phyloP scores from a whole-genome alignment of 129 eudicot species.

The Escallonia herrerae region DNA sequence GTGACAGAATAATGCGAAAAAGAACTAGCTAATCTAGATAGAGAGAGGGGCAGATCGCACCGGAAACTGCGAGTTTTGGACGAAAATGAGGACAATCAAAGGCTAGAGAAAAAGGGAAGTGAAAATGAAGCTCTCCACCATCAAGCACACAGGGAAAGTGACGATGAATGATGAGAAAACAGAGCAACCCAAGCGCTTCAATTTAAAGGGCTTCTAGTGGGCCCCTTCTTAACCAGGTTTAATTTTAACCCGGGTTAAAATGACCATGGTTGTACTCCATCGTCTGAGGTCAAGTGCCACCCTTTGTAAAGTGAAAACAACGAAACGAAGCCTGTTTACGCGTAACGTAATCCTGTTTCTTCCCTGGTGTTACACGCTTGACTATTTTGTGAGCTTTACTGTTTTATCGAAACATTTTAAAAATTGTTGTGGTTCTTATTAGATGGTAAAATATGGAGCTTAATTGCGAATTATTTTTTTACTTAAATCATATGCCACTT shows the following conservation, averaged over 20 bases:
- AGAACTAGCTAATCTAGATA: no score
- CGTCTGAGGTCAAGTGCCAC: neutral
- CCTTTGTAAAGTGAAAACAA: no score
- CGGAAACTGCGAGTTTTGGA: neutral
- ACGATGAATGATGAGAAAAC: no score
- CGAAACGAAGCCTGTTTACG: neutral
- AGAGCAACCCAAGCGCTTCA: neutral
- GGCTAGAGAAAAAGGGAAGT: neutral
- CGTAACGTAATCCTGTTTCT: neutral
- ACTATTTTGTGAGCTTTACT: neutral
- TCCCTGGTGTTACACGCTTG: neutral
- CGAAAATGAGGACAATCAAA: neutral
- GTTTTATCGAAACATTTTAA: neutral
- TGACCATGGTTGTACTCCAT: neutral
- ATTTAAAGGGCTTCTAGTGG: neutral
- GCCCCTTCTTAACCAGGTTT: neutral
- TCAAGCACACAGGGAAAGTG: no score
- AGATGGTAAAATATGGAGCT: neutral
- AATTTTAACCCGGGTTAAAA: neutral
- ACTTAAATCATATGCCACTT: no score
- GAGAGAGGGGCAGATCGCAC: neutral
- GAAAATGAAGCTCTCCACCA: neutral
- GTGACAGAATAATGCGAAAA: neutral
- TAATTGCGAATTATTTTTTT: neutral
- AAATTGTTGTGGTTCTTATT: neutral